Conservation (phyloP, 2,329 filamentous ascomycete genomes). For the Aspergillus tanneri region DNA sequence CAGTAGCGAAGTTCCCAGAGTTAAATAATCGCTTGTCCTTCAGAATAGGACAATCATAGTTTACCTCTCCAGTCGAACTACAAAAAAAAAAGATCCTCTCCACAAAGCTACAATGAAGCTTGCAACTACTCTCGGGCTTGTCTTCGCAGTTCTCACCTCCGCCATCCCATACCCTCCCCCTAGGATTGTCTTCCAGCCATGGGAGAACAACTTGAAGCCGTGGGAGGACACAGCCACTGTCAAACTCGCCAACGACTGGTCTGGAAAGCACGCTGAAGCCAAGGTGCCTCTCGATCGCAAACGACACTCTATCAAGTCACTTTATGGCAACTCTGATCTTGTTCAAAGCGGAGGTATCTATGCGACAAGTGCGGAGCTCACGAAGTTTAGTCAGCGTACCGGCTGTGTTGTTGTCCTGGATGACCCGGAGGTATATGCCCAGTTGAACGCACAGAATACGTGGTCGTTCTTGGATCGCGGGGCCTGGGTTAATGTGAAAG, state of each 20-base stretch:
- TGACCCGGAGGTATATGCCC: neutral
- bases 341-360: neutral
- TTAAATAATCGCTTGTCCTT: neutral
- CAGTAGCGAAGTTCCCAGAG: neutral
- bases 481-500: neutral
- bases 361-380: slow-evolving; percentile 2
- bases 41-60: neutral
- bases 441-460: neutral
- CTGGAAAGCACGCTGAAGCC: neutral
- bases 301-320: neutral
- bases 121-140: neutral
- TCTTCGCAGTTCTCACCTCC: neutral
- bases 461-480: slow-evolving; percentile 1
- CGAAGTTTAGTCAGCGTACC: neutral
- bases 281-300: neutral
- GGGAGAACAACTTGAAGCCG: neutral
- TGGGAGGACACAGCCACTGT: neutral
- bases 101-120: neutral
- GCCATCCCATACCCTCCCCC: neutral
- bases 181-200: neutral
- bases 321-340: neutral
- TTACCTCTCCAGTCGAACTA: neutral
- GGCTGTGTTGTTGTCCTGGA: neutral
- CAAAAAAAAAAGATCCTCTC: neutral
- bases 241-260: slow-evolving; percentile 2